Evolutionary conservation across 2,329 filamentous ascomycete species (phyloP).

Genomic region (Ascochyta viciae-villosae): DNA sequence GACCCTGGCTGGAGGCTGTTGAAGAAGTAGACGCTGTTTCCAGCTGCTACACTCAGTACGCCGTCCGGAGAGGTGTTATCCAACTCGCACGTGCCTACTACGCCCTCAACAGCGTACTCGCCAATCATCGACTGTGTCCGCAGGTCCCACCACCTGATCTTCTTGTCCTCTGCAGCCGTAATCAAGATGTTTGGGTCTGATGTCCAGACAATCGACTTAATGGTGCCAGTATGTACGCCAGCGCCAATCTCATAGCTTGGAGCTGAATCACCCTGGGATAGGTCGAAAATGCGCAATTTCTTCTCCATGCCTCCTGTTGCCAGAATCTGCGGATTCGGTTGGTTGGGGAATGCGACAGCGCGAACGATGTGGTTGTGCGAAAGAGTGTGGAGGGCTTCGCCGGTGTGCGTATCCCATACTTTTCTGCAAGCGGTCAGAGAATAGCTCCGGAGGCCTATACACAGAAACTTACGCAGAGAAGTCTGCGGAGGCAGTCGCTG

Average conservation of each 20-base stretch:
- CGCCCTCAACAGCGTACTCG: constrained; percentile 78
- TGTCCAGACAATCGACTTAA: constrained; percentile 97
- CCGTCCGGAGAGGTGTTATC: constrained; percentile 68
- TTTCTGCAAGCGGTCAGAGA: constrained; percentile 65
- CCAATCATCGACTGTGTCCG: constrained; percentile 76
- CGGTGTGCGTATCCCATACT: constrained; percentile 96
- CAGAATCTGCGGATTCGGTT: constrained; percentile 77
- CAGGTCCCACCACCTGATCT: constrained; percentile 93
- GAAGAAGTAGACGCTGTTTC: constrained; percentile 93
- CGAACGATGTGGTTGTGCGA: constrained; percentile 96
- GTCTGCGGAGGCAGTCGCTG: constrained; percentile 93
- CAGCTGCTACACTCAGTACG: constrained; percentile 88
- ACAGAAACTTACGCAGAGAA: constrained; percentile 78
- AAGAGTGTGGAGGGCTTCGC: constrained; percentile 84
- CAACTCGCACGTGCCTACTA: constrained; percentile 92
- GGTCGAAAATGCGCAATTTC: constrained; percentile 91
- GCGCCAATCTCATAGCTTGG: constrained; percentile 85
- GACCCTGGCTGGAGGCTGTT: constrained; percentile 73
- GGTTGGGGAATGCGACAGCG: constrained; percentile 81
- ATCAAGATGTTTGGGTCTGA: constrained; percentile 86
- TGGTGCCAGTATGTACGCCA: constrained; percentile 82
- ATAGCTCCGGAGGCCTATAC: no score
- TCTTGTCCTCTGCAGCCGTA: constrained; percentile 89
- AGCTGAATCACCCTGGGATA: constrained; percentile 65
- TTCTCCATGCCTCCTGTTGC: constrained; percentile 97